Evolutionary conservation across 169 alveolate genomes (phyloP), one percentile per base, ranked within the genome.

Genomic region (Plasmodium reichenowi): DNA sequence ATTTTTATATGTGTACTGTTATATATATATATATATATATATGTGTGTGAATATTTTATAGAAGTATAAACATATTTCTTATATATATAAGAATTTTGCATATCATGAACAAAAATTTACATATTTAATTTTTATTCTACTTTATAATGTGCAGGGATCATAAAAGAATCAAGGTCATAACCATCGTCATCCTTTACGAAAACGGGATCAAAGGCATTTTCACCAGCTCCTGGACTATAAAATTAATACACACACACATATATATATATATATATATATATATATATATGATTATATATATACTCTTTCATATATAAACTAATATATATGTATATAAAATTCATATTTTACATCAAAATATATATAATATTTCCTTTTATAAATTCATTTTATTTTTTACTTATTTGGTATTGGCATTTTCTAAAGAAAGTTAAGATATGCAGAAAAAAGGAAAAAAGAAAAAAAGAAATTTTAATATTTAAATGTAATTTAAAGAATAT

Each of bases 201-300:
- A 17, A 78, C 50, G 26, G 89, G 89, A 13, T 78, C 89, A 12
- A 38, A 68, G 67, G 78, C 89, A 45, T 50, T 26, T 78, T 78
- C 89, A 10, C 89, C 89, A 2, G 89, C 89, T 48, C 89, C 89
- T 13, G 89, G 89, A 24, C 89, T 78, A 7, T 38, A 78, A 2
- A 32, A 32, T 32, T 32, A 59, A 20, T 24, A 63, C 29, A 66
- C 29, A 32, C 8, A 9, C 0, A 29, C 2, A 26, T 1, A 26
- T 20, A 20, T 20, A 20, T 20, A 20, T 20, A 20, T 20, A 20
- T 20, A 20, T 20, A 20, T 20, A 60, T 38, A 60, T 60, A 63
- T 63, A 22, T 63, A 4, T 26, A 6, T 24, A 60, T 60, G 26
- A 15, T 20, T 10, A 2, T 56, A 56, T 56, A 1, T n/a, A 56